phyloP scores from a whole-genome alignment of 441 rosid genomes.

The Brassica balearica region DNA sequence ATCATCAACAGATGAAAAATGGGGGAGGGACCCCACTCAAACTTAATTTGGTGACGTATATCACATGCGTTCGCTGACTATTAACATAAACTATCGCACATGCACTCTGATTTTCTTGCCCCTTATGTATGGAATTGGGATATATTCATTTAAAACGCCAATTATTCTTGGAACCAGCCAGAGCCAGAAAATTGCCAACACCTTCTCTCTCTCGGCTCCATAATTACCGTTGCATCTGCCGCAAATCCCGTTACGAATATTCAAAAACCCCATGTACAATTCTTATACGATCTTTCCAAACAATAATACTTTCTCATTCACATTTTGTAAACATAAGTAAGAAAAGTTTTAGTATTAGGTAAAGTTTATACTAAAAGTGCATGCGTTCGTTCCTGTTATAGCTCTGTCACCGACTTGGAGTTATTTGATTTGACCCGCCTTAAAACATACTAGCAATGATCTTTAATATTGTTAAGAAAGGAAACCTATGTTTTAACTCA shows the following conservation, averaged over 20 bases:
- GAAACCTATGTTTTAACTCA: background rate
- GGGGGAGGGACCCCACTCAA: slow-evolving; percentile 15
- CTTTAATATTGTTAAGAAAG: no score
- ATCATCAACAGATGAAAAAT: background rate
- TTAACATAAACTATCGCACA: slow-evolving; percentile 25
- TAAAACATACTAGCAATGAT: background rate
- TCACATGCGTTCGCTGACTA: slow-evolving; percentile 43
- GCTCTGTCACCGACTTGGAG: no score
- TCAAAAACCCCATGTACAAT: background rate
- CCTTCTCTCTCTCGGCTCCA: slow-evolving; percentile 5
- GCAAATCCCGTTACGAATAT: slow-evolving; percentile 36
- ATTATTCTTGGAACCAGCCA: slow-evolving; percentile 38
- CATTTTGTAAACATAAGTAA: no score
- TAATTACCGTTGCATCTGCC: slow-evolving; percentile 40
- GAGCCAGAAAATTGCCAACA: slow-evolving; percentile 17
- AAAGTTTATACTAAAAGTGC: background rate
- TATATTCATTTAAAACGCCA: slow-evolving; percentile 12
- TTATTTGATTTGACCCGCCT: no score
- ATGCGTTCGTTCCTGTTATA: background rate
- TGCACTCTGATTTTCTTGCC: slow-evolving; percentile 33
- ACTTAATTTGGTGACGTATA: slow-evolving; percentile 24
- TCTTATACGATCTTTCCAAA: slow-evolving; percentile 3
- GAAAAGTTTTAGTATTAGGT: no score
- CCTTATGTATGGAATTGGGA: background rate
- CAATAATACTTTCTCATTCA: background rate